phyloP scores from a whole-genome alignment of 768 basidiomycete genomes.

The Calocybe indica region DNA sequence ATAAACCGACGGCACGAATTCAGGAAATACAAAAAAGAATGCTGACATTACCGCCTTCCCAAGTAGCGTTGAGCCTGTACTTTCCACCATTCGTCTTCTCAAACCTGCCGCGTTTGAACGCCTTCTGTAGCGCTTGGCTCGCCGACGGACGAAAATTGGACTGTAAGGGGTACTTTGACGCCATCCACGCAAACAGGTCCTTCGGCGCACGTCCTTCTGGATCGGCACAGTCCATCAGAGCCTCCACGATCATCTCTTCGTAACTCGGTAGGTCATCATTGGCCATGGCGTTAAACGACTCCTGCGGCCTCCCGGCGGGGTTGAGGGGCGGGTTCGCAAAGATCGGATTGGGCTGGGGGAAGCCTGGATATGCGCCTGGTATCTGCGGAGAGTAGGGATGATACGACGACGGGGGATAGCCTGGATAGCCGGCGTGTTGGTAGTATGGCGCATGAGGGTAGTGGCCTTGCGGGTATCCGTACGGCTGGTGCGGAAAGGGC shows the following conservation, averaged over 20 bases:
- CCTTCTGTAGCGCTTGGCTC: slow-evolving; percentile 85
- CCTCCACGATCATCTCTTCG: slow-evolving; percentile 89
- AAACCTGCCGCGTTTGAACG: slow-evolving; percentile 74
- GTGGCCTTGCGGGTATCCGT: slow-evolving; percentile 14
- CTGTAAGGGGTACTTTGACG: slow-evolving; percentile 72
- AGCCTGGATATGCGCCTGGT: slow-evolving; percentile 17
- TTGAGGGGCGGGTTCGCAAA: slow-evolving; percentile 15
- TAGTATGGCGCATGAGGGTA: slow-evolving; percentile 39
- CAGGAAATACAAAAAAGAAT: slow-evolving; percentile 2
- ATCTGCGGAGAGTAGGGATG: slow-evolving; percentile 32
- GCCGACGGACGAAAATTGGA: slow-evolving; percentile 89
- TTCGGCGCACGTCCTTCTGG: slow-evolving; percentile 81
- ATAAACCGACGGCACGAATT: background rate
- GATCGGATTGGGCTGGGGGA: slow-evolving; percentile 28
- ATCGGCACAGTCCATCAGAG: slow-evolving; percentile 58
- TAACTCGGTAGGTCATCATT: slow-evolving; percentile 72
- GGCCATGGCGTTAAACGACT: slow-evolving; percentile 15
- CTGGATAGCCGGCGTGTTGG: slow-evolving; percentile 33
- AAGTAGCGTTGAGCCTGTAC: slow-evolving; percentile 68
- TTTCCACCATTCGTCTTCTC: slow-evolving; percentile 70
- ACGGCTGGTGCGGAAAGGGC: slow-evolving; percentile 62
- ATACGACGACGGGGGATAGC: slow-evolving; percentile 31
- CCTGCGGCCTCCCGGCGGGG: slow-evolving; percentile 5
- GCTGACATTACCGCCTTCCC: slow-evolving; percentile 81
- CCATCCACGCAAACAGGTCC: slow-evolving; percentile 81